A percentile compares a stretch with the other conserved stretches of the same genome.
Conservation (phyloP, 345 rosid genomes). For the Cardiospermum halicacabum region DNA sequence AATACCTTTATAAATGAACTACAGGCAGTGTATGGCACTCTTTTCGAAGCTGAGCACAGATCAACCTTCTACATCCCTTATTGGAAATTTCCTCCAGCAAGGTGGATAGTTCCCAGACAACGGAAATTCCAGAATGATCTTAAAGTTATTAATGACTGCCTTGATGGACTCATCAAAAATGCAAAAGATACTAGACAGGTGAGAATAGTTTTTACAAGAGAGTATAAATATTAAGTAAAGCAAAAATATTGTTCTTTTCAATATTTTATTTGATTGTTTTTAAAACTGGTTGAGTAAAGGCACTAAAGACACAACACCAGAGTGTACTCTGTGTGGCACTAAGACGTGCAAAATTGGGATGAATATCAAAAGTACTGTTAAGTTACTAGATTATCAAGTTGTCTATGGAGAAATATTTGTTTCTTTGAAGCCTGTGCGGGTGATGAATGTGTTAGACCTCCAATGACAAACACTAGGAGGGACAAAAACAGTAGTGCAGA, state of each 20-base stretch:
- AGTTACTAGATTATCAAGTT: not conserved
- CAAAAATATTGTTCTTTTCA: not conserved
- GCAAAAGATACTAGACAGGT: slow-evolving; percentile 95
- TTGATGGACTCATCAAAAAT: slow-evolving; percentile 85
- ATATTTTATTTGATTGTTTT: not conserved
- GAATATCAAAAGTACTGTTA: not conserved
- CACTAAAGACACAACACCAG: not conserved
- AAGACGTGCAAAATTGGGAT: not conserved
- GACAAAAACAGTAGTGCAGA: too few species aligned
- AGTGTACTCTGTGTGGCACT: not conserved
- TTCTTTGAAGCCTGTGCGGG: too few species aligned
- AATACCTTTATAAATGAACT: not conserved
- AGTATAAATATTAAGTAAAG: not conserved
- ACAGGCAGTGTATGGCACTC: slow-evolving; percentile 97
- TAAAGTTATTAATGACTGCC: slow-evolving; percentile 86
- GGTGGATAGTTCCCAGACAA: slow-evolving; percentile 90
- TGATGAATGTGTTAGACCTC: too few species aligned
- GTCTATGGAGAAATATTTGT: too few species aligned
- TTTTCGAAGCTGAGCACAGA: slow-evolving; percentile 96
- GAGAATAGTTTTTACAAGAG: not conserved
- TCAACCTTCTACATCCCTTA: slow-evolving; percentile 94
- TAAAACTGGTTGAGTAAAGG: not conserved
- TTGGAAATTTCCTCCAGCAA: slow-evolving; percentile 89
- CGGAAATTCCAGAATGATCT: slow-evolving; percentile 77
- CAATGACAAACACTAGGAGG: too few species aligned